Evolutionary conservation across 2,329 filamentous ascomycete genomes (phyloP), one percentile per base, ranked within the genome.

Genomic region (Clonostachys rosea): DNA sequence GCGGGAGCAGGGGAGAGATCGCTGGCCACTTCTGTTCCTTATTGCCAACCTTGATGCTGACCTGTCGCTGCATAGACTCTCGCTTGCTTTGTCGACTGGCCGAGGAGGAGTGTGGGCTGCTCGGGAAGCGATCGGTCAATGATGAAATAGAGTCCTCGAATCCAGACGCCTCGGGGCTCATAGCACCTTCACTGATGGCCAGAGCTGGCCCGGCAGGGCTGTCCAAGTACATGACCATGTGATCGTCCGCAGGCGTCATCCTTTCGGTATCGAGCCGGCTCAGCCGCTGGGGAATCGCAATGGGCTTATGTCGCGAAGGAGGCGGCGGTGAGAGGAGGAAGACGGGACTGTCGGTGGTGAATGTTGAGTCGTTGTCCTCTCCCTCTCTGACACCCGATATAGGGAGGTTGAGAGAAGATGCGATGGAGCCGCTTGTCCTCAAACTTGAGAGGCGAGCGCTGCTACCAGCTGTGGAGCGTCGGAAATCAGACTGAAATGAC

Each of bases 401-500:
- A 16, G 36, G 11, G 17, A 9, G 37, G 11, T 20, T 34, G 7
- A 34, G 20, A 40, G 14, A 36, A 36, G 18, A 44, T n/a, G 18
- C 42, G 20, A 17, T 40, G 24, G 24, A 30, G 24, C 24, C 24
- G 24, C 24, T 30, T 30, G 24, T 9, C 24, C 24, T 30, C 24
- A 30, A 10, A 30, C 24, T 30, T 30, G 24, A 30, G 24, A 30
- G 24, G 10, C 24, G 24, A 30, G 24, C 24, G 4, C 24, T 30
- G 24, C 24, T 30, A 30, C 24, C 24, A 33, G 35, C 12, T 18
- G 35, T 44, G n/a, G 16, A 48, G 33, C 34, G 47, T 46, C 18
- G 18, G 41, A 68, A 69, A 5, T 60, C 64, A 36, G 65, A 61
- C 17, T 65, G 59, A 36, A 66, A 60, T 4, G 49, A 54, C 11